Base-by-base conservation (phyloP, 768 basidiomycete species). In the Tricholoma flavovirens region DNA sequence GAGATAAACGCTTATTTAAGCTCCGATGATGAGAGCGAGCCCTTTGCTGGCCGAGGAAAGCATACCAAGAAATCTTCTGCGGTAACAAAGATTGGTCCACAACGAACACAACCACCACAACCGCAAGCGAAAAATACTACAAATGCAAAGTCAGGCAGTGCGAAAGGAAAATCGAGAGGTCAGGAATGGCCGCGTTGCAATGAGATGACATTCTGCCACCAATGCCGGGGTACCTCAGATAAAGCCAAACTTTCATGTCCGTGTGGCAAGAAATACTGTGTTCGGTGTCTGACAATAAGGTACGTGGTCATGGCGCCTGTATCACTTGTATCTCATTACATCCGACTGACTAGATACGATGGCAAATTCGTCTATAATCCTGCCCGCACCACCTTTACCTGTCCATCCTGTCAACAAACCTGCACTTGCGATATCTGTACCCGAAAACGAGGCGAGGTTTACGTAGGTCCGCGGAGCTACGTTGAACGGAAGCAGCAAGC, bases 351-450 rank as follows among this genome's bases (percentile, higher is more conserved):
- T 17, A 49, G 73, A 36, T 73, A 73, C 55, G 64, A 62, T 5
- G 62, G 65, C 3, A 52, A 54, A 14, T 29, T 62, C 26, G 50
- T 53, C 6, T 69, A 68, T 50, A 56, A 66, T 35, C 51, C 60
- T 19, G 42, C 57, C 0, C 29, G 53, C 8, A 17, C 56, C 24
- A 52, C 60, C 15, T 77, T 75, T 51, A 54, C 60, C 21, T 84
- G 83, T 59, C 83, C 83, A 0, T 59, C 22, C 12, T 84, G 82
- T 60, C 60, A 63, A 3, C 60, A 68, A 10, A 74, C 58, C 10
- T 84, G 83, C 65, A 80, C 77, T 45, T 84, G 83, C 62, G 76
- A 78, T 10, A 0, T 5, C 0, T 83, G 82, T 60, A 69, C 75
- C 12, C 58, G 64, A 24, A 72, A 59, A 56, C 73, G 82, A 5